These are phyloP conservation scores for Zoysia japonica DNA, from an alignment of 176 grass and related monocot species.

Conservation along the genomic window DNA sequence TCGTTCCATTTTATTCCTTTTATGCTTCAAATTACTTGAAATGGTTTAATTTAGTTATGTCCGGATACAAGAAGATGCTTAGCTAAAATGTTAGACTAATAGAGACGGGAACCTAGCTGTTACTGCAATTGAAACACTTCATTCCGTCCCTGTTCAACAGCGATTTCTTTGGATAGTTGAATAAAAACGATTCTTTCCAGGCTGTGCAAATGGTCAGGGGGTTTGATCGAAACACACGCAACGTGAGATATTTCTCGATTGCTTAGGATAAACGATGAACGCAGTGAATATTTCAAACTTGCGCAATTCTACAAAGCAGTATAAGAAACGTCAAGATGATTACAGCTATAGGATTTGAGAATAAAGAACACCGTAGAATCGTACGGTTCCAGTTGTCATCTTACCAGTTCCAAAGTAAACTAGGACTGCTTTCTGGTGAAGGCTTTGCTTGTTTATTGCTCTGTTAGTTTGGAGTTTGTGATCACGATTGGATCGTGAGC, in stretches of 20 bases:
- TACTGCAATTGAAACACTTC: not conserved
- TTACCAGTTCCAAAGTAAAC: not conserved
- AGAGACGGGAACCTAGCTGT: not conserved
- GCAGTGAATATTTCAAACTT: not conserved
- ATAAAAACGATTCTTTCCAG: not conserved
- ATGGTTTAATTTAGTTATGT: not conserved
- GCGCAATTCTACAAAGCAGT: not conserved
- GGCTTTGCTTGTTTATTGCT: conserved; percentile 15
- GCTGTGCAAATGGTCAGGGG: conserved; percentile 18
- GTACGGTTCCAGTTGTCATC: not conserved
- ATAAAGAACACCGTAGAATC: not conserved
- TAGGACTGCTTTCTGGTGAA: conserved; percentile 12
- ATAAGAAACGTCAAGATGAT: not conserved
- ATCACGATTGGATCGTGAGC: not conserved
- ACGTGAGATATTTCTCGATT: not conserved
- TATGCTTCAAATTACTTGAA: not conserved
- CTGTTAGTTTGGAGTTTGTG: not conserved
- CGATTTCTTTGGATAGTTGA: not conserved
- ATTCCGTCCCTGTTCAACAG: not conserved
- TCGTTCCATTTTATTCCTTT: not conserved
- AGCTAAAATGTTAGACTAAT: not conserved
- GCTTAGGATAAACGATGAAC: not conserved
- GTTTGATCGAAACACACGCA: not conserved
- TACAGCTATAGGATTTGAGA: not conserved
- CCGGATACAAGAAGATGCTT: not conserved